Evolutionary conservation across 2,329 filamentous ascomycete genomes (phyloP), one percentile per base, ranked within the genome.

Genomic region (Alternaria infectoria): DNA sequence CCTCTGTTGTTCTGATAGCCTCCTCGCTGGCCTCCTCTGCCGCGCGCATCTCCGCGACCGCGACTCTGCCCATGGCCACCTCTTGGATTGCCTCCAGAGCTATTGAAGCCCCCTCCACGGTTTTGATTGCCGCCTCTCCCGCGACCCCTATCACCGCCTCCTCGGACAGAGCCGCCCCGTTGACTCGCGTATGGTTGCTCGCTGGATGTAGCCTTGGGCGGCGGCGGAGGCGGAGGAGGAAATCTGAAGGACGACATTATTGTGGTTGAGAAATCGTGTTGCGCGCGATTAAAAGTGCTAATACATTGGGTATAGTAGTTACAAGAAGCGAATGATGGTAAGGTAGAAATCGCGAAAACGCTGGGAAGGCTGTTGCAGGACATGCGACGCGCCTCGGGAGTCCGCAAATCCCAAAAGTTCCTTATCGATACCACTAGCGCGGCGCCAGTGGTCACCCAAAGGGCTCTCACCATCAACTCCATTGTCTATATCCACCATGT

Each of bases 211-310:
- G 77, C 73, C 69, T 74, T 79, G 45, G 77, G 77, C 36, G 36
- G 49, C 61, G 79, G 79, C 17, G 83, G 83, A 43, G 83, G 83
- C 30, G 83, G 83, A 45, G 83, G 83, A n/a, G 83, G 83, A 55
- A 84, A 85, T 17, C 78, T 80, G 69, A 79, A 85, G 73, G 61
- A 73, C 70, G 71, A 69, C 74, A 78, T 78, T 3, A 21, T 59
- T n/a, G 26, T 55, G 17, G 3, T 6, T 5, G 23, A n/a, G 6
- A 9, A 3, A 2, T 28, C n/a, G 52, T 5, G 3, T 26, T 9
- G 25, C 7, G 52, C 17, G 23, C 8, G 5, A 6, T 15, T 5
- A 0, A 8, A 17, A 28, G 15, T 23, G 4, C 21, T 17, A 40
- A 52, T 8, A 15, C 12, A 52, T 52, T 40, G 17, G 17, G 23